Base-by-base conservation (phyloP, 345 rosid genomes). In the Atalantia buxifolia region DNA sequence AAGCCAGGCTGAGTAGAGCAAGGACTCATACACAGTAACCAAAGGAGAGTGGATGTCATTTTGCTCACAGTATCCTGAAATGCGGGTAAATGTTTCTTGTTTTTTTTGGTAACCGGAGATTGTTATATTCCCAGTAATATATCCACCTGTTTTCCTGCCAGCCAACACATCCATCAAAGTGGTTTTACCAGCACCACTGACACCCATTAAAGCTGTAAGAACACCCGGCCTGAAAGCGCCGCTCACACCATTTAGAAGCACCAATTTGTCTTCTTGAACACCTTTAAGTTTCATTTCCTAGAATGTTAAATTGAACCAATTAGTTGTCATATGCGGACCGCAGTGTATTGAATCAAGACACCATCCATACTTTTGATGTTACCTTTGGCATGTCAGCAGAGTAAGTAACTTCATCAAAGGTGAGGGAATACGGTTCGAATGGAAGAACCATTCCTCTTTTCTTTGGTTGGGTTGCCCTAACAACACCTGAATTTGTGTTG, bases 381-480 rank as follows among this genome's bases (percentile, higher is more conserved):
- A 87, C 94, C 89, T 56, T 83, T n/a, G 94, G 92, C 92, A 90
- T 88, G 81, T 88, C 88, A n/a, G 89, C 87, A 6, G 88, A 85
- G 76, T 90, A 90, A 21, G 22, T 64, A 48, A 90, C 61, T 4
- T 86, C 84, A 33, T 88, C 88, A 67, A 90, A 88, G 25, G 89
- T 86, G 35, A 90, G 81, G 24, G 87, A 88, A 75, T 84, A 81
- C 55, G 78, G 89, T 66, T 88, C 82, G 77, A 87, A 88, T 76
- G 92, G 88, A 77, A 89, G 90, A 71, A 87, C 85, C 94, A 90
- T 90, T 80, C 94, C 94, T 77, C 64, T 85, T 68, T 76, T 87
- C 60, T 56, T 45, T 45, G 50, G 16, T 45, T 45, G 16, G 4
- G 50, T 13, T 45, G 16, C 50, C 50, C 16, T 13, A 4, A 13